Evolutionary conservation across 306 rosid genomes (phyloP), one percentile per base, ranked within the genome.

Genomic region (Senna tora): DNA sequence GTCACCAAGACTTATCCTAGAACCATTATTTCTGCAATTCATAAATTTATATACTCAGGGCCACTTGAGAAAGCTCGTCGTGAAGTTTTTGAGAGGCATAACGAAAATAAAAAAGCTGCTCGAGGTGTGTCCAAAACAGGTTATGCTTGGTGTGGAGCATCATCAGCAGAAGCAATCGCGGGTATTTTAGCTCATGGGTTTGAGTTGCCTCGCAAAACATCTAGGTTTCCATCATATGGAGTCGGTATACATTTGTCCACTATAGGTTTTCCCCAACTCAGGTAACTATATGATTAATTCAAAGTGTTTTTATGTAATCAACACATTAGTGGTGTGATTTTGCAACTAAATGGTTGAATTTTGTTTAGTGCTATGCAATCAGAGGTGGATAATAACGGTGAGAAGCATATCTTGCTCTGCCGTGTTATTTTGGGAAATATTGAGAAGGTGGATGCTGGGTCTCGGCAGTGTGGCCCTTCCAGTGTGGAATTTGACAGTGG

Each of bases 361-460:
- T 9, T 42, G 11, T 61, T 76, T 66, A 90, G 96, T 84, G 79
- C 81, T 68, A 55, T 72, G 80, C 86, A 25, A 33, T 45, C 66
- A 7, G 80, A 66, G 67, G 73, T 77, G 33, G 89, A 84, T 9
- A 77, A 82, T 14, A 56, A 87, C 13, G 80, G 74, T 17, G 84
- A 76, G 61, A 90, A 78, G 59, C 86, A 90, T 72, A 3, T 82
- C 16, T 36, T 87, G 38, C 75, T 90, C 65, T 87, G 96, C 81
- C 86, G 81, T 17, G 83, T 85, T 72, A 74, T 87, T 69, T 51
- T 90, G 53, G 96, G 96, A 21, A 87, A 57, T 0, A 75, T 90
- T 13, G 96, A 90, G 69, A 85, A 62, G 67, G 75, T 87, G 12
- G 79, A 78, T 33, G 76, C 82, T 11, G 88, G 86, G 45, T 69